These are phyloP conservation scores for Rhodotorula kratochvilovae DNA, from an alignment of 768 basidiomycete species.

Conservation along the genomic window DNA sequence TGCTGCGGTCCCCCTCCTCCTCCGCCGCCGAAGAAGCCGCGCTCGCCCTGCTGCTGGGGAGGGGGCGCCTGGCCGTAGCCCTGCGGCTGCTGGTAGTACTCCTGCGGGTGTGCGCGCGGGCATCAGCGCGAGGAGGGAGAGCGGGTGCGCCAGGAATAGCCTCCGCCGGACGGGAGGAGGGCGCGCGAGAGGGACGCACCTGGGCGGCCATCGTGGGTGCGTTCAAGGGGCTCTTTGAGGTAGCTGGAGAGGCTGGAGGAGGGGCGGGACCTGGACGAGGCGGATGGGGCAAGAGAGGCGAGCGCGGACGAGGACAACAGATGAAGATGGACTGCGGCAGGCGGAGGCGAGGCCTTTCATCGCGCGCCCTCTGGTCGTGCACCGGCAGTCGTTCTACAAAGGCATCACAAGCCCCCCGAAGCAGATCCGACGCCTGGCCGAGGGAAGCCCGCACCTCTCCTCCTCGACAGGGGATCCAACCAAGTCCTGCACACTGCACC, in stretches of 20 bases:
- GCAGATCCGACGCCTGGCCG: too few species aligned
- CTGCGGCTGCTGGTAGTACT: constrained; percentile 11
- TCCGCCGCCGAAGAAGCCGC: neutral
- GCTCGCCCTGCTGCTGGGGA: neutral
- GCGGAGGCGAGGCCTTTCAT: too few species aligned
- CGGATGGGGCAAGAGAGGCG: too few species aligned
- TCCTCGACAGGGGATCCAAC: too few species aligned
- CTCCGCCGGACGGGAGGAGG: neutral
- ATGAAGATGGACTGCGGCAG: too few species aligned
- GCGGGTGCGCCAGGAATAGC: neutral
- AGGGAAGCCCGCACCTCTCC: too few species aligned
- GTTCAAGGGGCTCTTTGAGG: too few species aligned
- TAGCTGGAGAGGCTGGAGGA: too few species aligned
- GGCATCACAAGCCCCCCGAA: too few species aligned
- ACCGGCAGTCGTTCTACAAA: neutral
- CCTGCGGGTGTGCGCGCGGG: neutral
- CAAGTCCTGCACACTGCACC: too few species aligned
- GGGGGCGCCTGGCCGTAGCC: neutral
- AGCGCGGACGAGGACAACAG: too few species aligned
- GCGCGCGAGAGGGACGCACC: neutral
- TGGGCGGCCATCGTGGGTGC: neutral
- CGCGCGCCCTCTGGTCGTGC: neutral
- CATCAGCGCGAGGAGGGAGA: neutral
- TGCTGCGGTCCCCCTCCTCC: neutral
- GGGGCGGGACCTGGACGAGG: too few species aligned